phyloP scores from a whole-genome alignment of 495 filamentous ascomycete species.

The Annulohypoxylon stygium region DNA sequence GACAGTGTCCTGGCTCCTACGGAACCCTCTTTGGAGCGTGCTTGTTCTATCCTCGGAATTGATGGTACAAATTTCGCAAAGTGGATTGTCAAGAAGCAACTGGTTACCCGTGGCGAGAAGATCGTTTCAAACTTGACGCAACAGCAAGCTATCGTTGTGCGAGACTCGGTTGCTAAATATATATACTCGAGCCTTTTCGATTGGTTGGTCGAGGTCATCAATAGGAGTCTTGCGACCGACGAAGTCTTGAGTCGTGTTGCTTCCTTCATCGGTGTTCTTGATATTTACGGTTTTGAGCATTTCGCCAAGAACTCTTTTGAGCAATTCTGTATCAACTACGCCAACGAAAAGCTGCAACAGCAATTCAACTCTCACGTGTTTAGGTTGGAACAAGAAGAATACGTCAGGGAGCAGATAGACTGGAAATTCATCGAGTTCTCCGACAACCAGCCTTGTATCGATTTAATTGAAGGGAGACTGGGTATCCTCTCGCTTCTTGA shows the following conservation, averaged over 20 bases:
- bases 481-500: slow-evolving; percentile 93
- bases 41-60: slow-evolving; percentile 90
- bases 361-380: slow-evolving; percentile 99
- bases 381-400: slow-evolving; percentile 99
- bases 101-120: slow-evolving; percentile 96
- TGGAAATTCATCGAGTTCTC: slow-evolving; percentile 99
- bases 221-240: slow-evolving; percentile 88
- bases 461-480: slow-evolving; percentile 96
- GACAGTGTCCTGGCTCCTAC: slow-evolving; percentile 85
- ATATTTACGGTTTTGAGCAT: slow-evolving; percentile 99
- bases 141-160: slow-evolving; percentile 92
- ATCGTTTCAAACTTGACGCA: slow-evolving; percentile 96
- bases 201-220: slow-evolving; percentile 97
- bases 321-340: slow-evolving; percentile 99
- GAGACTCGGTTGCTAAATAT: slow-evolving; percentile 98
- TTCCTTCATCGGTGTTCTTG: slow-evolving; percentile 98
- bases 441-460: slow-evolving; percentile 99
- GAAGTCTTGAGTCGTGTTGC: slow-evolving; percentile 83
- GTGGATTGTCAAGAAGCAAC: slow-evolving; percentile 99
- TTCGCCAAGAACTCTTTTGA: slow-evolving; percentile 99
- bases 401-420: slow-evolving; percentile 95
- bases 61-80: slow-evolving; percentile 90
- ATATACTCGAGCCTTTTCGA: slow-evolving; percentile 99
- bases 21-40: slow-evolving; percentile 84
- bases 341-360: slow-evolving; percentile 98